Base-by-base conservation (phyloP, 345 rosid species). In the Lepidium didymum region DNA sequence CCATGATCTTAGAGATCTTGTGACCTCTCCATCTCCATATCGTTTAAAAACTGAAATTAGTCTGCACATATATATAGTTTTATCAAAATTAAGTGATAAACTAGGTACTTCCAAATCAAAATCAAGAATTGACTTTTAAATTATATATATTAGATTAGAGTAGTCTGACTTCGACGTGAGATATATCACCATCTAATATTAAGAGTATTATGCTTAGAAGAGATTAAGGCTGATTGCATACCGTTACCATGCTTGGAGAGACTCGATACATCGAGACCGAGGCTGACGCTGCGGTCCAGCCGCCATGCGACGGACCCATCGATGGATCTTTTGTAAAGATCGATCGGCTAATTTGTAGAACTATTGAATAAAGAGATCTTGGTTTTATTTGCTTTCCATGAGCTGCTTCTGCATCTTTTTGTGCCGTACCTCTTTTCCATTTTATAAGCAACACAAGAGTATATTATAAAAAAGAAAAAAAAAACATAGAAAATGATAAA, bases 11-110 rank as follows among this genome's bases (percentile, higher is more conserved):
- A 71, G 5, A 46, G 31, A 55, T 46, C 43, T 37, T 56, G 8
- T 36, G 15, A 71, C 27, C 69, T 8, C 63, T 61, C 18, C 68
- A 33, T 70, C 45, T 51, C 68, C 63, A 27, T 36, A 23, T 55
- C 51, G 43, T 45, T 63, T 46, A n/a, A n/a, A 55, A 35, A 50
- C 56, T 55, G 47, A 55, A 64, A 44, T 38, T 15, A 35, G 18
- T 35, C 46, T 44, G 72, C 46, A 34, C 10, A 33, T 62, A 31
- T 10, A 54, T 25, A 54, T 34, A n/a, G n/a, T n/a, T n/a, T n/a
- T n/a, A n/a, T n/a, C n/a, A n/a, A n/a, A n/a, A n/a, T n/a, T n/a
- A n/a, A n/a, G n/a, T n/a, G n/a, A n/a, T n/a, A n/a, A n/a, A n/a
- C n/a, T n/a, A n/a, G n/a, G n/a, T n/a, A n/a, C n/a, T n/a, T n/a